Evolutionary conservation across 352 stramenopile species (phyloP).

Genomic region (Phytophthora aleatoria): DNA sequence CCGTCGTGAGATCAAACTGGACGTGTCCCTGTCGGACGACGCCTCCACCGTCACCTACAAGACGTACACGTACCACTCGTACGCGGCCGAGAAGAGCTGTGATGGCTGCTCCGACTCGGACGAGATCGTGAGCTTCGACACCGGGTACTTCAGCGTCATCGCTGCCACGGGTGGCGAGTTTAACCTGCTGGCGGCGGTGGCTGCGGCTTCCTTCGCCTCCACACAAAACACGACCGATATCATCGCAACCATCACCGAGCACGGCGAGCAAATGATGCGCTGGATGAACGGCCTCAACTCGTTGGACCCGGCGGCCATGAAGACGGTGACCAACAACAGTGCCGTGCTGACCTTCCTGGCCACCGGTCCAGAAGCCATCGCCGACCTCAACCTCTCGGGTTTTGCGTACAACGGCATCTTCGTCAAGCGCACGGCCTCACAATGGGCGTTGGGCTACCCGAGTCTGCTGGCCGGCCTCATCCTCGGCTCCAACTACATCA

Average conservation of each 20-base stretch:
- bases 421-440: slow-evolving; percentile 48
- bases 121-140: slow-evolving; percentile 59
- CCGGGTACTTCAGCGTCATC: slow-evolving; percentile 75
- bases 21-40: slow-evolving; percentile 63
- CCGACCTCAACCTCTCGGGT: slow-evolving; percentile 47
- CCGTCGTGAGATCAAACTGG: slow-evolving; percentile 58
- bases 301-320: slow-evolving; percentile 65
- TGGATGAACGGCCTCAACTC: slow-evolving; percentile 85
- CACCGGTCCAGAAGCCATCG: slow-evolving; percentile 32
- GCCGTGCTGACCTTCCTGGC: slow-evolving; percentile 49
- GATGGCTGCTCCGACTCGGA: slow-evolving; percentile 54
- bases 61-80: slow-evolving; percentile 81
- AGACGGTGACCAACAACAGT: slow-evolving; percentile 44
- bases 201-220: slow-evolving; percentile 48
- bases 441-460: slow-evolving; percentile 78
- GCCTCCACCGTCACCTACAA: slow-evolving; percentile 70
- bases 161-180: slow-evolving; percentile 63
- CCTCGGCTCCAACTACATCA: slow-evolving; percentile 59
- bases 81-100: slow-evolving; percentile 51
- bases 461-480: slow-evolving; percentile 66
- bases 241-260: slow-evolving; percentile 31
- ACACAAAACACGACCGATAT: slow-evolving; percentile 25
- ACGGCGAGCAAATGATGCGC: slow-evolving; percentile 69
- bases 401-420: slow-evolving; percentile 84
- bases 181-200: slow-evolving; percentile 51